Conservation (phyloP, 208 protist species). For the Trypanosoma brucei region DNA sequence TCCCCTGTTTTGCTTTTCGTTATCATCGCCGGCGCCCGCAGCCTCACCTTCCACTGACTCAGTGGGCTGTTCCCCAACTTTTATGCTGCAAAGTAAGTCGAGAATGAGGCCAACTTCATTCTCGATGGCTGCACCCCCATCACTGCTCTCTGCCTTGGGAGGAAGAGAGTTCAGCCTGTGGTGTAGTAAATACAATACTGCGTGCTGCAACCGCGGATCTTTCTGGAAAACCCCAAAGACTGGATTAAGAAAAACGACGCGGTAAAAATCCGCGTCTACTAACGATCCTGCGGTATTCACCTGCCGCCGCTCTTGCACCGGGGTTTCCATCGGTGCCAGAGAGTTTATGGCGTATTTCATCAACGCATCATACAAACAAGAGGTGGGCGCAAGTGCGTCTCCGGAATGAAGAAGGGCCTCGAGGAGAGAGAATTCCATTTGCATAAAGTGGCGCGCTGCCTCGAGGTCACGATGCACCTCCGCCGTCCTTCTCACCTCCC, state of each 20-base stretch:
- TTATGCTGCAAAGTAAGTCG: background rate
- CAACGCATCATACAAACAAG: slow-evolving; percentile 21
- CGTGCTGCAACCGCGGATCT: background rate
- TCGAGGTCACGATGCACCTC: slow-evolving; percentile 9
- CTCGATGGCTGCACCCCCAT: background rate
- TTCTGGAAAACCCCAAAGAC: background rate
- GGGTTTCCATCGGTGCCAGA: slow-evolving; percentile 10
- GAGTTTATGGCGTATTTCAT: slow-evolving; percentile 22
- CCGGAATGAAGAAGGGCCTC: slow-evolving; percentile 30
- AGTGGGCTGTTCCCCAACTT: background rate
- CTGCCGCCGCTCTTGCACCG: background rate
- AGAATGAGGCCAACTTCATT: background rate
- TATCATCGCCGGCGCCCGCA: background rate
- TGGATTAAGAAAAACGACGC: slow-evolving; percentile 27
- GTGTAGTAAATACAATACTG: background rate
- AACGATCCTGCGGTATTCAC: slow-evolving; percentile 23
- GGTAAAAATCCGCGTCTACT: slow-evolving; percentile 38
- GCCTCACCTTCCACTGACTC: background rate
- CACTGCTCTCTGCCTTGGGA: background rate
- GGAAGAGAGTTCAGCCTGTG: background rate
- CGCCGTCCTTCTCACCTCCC: slow-evolving; percentile 9
- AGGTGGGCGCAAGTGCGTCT: slow-evolving; percentile 6
- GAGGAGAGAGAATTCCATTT: slow-evolving; percentile 26
- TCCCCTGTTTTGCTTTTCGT: background rate
- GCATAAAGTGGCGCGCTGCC: slow-evolving; percentile 1